phyloP scores from a whole-genome alignment of 148 eudicot genomes.

The Pharnaceum exiguum region DNA sequence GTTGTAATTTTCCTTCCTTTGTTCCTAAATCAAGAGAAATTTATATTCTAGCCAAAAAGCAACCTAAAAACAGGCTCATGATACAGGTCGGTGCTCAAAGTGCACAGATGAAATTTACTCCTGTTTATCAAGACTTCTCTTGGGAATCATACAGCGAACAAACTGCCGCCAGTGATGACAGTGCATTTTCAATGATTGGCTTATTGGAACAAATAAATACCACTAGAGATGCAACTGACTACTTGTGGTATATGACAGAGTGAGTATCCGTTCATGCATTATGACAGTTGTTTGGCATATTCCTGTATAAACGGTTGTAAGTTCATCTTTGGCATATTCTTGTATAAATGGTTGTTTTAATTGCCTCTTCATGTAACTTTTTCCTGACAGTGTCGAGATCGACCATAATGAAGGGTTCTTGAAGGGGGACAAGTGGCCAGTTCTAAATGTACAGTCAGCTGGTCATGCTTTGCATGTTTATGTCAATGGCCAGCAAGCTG shows the following conservation, averaged over 20 bases:
- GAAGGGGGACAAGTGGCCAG: slow-evolving; percentile 59
- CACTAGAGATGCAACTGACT: slow-evolving; percentile 71
- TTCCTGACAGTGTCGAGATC: slow-evolving; percentile 53
- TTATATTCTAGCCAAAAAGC: neutral
- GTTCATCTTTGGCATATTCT: neutral
- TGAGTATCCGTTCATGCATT: slow-evolving; percentile 34
- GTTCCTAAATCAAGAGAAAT: neutral
- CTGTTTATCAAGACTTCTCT: slow-evolving; percentile 34
- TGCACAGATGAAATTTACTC: slow-evolving; percentile 40
- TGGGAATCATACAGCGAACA: slow-evolving; percentile 67
- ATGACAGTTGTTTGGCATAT: neutral
- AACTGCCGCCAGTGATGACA: slow-evolving; percentile 44
- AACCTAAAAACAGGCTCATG: neutral
- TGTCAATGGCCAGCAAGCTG: slow-evolving; percentile 75
- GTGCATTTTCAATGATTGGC: slow-evolving; percentile 49
- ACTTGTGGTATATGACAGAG: slow-evolving; percentile 92
- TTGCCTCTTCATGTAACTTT: slow-evolving; percentile 4
- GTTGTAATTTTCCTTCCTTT: neutral
- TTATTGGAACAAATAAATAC: slow-evolving; percentile 75
- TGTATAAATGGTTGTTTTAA: neutral
- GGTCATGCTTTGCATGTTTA: slow-evolving; percentile 96
- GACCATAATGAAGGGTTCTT: slow-evolving; percentile 55
- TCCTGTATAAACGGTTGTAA: neutral
- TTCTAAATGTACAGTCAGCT: slow-evolving; percentile 76
- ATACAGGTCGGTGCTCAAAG: slow-evolving; percentile 47